Percentiles rank a stretch among this genome's conserved stretches.
phyloP scores from a whole-genome alignment of 306 rosid species.

The Vachellia pachyceras region DNA sequence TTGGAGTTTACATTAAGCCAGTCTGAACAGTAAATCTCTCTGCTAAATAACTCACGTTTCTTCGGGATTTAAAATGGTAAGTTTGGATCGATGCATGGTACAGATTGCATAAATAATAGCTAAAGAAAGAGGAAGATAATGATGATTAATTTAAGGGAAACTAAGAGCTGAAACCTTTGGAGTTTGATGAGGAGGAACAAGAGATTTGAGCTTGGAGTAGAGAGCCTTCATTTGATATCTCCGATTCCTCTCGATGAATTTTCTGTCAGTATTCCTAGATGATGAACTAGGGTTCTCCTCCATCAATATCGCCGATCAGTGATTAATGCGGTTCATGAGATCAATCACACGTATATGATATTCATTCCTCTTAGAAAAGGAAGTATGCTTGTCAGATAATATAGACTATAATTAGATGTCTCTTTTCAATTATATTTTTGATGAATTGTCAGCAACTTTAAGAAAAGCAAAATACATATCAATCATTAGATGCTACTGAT shows the following conservation, averaged over 20 bases:
- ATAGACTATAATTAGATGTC: background rate
- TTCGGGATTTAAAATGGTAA: too few relatives aligned
- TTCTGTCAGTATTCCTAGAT: conserved; percentile 64
- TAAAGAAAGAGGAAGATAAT: background rate
- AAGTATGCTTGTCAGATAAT: conserved; percentile 24
- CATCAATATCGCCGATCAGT: conserved; percentile 37
- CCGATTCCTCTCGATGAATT: conserved; percentile 62
- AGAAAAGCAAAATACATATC: conserved; percentile 32
- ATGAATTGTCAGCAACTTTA: conserved; percentile 29
- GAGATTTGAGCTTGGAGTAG: conserved; percentile 58
- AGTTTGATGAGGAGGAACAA: conserved; percentile 62
- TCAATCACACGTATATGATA: background rate
- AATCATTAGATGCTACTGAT: conserved; percentile 34
- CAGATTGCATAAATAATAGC: background rate
- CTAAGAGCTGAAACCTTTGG: conserved; percentile 43
- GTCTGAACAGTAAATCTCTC: too few relatives aligned
- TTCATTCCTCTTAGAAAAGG: background rate
- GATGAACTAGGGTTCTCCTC: conserved; percentile 64
- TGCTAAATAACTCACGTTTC: too few relatives aligned
- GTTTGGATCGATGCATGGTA: background rate
- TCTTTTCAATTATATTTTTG: background rate
- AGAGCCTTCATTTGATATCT: conserved; percentile 79
- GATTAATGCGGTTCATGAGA: background rate
- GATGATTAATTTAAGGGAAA: background rate
- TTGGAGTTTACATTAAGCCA: too few relatives aligned